Evolutionary conservation across 2,329 filamentous ascomycete species (phyloP).

Genomic region (Aspergillus awamori): DNA sequence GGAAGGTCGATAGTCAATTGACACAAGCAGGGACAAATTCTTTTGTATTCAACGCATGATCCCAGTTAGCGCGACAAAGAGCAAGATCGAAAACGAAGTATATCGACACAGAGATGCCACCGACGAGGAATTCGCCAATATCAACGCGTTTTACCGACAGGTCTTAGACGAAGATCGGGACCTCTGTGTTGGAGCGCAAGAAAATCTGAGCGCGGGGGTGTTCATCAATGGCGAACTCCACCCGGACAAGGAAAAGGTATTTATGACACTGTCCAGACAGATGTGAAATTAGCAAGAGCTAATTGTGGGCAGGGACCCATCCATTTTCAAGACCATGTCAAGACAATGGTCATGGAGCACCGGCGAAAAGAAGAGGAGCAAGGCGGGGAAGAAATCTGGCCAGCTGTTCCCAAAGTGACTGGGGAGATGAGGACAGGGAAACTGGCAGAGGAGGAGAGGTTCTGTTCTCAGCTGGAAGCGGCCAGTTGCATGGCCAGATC

Average conservation of each 20-base stretch:
- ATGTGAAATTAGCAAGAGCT: conserved; percentile 14
- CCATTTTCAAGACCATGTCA: conserved; percentile 56
- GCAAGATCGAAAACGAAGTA: conserved; percentile 64
- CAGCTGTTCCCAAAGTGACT: conserved; percentile 35
- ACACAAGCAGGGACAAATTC: conserved; percentile 50
- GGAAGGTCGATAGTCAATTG: background rate
- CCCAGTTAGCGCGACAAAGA: conserved; percentile 54
- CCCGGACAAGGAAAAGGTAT: conserved; percentile 59
- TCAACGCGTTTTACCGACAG: conserved; percentile 63
- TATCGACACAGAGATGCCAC: conserved; percentile 62
- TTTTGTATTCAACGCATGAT: conserved; percentile 67
- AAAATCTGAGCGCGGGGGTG: conserved; percentile 62
- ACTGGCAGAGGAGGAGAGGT: conserved; percentile 5
- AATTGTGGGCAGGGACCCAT: conserved; percentile 42
- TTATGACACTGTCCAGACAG: accelerated
- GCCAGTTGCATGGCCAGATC: conserved; percentile 3
- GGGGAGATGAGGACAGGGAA: background rate
- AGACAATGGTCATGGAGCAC: conserved; percentile 52
- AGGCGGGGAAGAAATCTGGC: conserved; percentile 55
- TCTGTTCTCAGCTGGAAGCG: conserved; percentile 9
- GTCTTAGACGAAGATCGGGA: conserved; percentile 66
- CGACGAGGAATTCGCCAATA: conserved; percentile 59
- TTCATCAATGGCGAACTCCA: conserved; percentile 67
- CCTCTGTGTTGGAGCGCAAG: conserved; percentile 61
- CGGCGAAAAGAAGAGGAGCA: conserved; percentile 43